A percentile compares a stretch with the other conserved stretches of the same genome.
Conservation (phyloP, 768 basidiomycete species). For the Russula sp. region DNA sequence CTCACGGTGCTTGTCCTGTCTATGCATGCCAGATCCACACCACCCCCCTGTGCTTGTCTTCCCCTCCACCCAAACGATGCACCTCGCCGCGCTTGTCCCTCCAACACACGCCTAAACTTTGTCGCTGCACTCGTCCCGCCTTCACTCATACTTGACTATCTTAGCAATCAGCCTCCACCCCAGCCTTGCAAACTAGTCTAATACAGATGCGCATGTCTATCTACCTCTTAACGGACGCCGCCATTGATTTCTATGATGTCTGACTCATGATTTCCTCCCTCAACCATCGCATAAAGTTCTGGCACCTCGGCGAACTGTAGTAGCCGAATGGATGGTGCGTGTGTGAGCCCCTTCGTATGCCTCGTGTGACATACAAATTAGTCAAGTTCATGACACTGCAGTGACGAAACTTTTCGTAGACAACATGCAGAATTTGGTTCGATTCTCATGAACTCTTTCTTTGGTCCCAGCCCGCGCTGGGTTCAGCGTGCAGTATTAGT, state of each 20-base stretch:
- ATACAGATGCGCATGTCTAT: slow-evolving; percentile 75
- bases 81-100: too few relatives aligned
- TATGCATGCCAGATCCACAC: too few relatives aligned
- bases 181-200: slow-evolving; percentile 73
- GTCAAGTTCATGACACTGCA: slow-evolving; percentile 90
- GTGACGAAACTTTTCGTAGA: slow-evolving; percentile 78
- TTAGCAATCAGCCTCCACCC: too few relatives aligned
- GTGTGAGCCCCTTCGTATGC: neutral
- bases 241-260: slow-evolving; percentile 87
- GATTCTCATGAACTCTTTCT: slow-evolving; percentile 78
- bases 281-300: slow-evolving; percentile 85
- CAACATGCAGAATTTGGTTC: slow-evolving; percentile 86
- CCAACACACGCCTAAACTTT: too few relatives aligned
- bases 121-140: too few relatives aligned
- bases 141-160: too few relatives aligned
- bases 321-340: slow-evolving; percentile 87
- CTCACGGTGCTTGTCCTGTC: too few relatives aligned
- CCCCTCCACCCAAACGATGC: too few relatives aligned
- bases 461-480: slow-evolving; percentile 49
- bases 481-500: slow-evolving; percentile 63
- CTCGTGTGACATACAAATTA: neutral
- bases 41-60: too few relatives aligned
- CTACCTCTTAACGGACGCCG: slow-evolving; percentile 67
- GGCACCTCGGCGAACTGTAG: slow-evolving; percentile 71
- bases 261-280: slow-evolving; percentile 73